Evolutionary conservation across 257 asterid genomes (phyloP).

Genomic region (Jacaranda copaia): DNA sequence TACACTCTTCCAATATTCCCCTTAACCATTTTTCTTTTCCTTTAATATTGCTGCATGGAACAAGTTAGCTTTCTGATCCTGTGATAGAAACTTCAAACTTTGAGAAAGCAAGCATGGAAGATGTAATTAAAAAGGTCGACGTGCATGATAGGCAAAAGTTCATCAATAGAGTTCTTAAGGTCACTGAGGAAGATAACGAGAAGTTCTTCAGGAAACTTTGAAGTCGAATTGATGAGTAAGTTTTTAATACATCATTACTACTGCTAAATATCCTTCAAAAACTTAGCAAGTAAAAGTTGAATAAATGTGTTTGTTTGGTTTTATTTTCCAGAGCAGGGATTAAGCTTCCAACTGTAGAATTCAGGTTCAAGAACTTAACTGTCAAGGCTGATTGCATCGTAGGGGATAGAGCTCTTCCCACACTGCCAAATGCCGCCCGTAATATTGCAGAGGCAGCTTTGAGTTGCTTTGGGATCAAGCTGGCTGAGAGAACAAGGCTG

Average conservation of each 20-base stretch:
- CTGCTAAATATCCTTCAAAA: too few relatives aligned
- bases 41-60: too few relatives aligned
- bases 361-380: constrained; percentile 56
- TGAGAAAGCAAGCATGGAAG: constrained; percentile 35
- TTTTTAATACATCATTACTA: background rate
- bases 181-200: constrained; percentile 66
- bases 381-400: constrained; percentile 68
- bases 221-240: constrained; percentile 55
- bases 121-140: constrained; percentile 52
- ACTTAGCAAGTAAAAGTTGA: too few relatives aligned
- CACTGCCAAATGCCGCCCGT: constrained; percentile 58
- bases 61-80: too few relatives aligned
- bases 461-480: constrained; percentile 49
- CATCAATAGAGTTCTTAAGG: constrained; percentile 57
- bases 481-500: constrained; percentile 60
- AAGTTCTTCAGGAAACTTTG: constrained; percentile 53
- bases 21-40: too few relatives aligned
- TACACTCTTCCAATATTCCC: too few relatives aligned
- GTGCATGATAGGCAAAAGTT: constrained; percentile 53
- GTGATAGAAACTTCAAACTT: too few relatives aligned
- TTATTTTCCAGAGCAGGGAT: constrained; percentile 61
- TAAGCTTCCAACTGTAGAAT: constrained; percentile 65
- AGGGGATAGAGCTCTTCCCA: constrained; percentile 74
- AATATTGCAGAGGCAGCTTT: constrained; percentile 56
- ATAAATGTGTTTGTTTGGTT: too few relatives aligned